These are phyloP conservation scores for Tetradesmus lagerheimii DNA, from an alignment of 139 green algal genomes.

Conservation along the genomic window DNA sequence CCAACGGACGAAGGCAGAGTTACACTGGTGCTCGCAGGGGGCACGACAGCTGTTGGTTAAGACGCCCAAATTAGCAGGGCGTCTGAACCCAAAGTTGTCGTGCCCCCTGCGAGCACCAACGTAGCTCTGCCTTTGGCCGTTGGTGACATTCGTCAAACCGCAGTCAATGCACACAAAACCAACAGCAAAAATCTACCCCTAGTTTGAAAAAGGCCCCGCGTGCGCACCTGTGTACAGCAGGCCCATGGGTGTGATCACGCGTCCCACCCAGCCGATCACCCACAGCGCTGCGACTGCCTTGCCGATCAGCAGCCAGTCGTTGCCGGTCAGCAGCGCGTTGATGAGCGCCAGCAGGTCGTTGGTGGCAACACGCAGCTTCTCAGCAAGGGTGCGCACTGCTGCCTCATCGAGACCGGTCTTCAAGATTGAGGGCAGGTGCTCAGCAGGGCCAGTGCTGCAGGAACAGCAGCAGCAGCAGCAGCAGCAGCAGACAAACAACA, in stretches of 20 bases:
- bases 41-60: too few species aligned
- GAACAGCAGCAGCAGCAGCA: not conserved
- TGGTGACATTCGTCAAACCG: too few species aligned
- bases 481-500: not conserved
- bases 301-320: not conserved
- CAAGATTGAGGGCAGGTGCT: conserved; percentile 24
- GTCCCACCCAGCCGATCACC: conserved; percentile 32
- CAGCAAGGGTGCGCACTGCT: not conserved
- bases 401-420: conserved; percentile 35
- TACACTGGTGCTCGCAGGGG: too few species aligned
- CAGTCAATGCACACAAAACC: too few species aligned
- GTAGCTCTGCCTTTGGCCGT: too few species aligned
- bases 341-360: conserved; percentile 25
- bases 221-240: conserved; percentile 45
- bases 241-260: conserved; percentile 44
- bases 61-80: too few species aligned
- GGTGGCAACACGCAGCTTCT: conserved; percentile 11
- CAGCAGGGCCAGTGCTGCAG: conserved; percentile 32
- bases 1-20: too few species aligned
- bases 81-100: too few species aligned
- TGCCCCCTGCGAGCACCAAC: too few species aligned
- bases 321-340: conserved; percentile 1
- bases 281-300: conserved; percentile 34
- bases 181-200: too few species aligned
- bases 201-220: too few species aligned